Base-by-base conservation (phyloP, 495 filamentous ascomycete genomes). In the Aspergillus saccharolyticus region DNA sequence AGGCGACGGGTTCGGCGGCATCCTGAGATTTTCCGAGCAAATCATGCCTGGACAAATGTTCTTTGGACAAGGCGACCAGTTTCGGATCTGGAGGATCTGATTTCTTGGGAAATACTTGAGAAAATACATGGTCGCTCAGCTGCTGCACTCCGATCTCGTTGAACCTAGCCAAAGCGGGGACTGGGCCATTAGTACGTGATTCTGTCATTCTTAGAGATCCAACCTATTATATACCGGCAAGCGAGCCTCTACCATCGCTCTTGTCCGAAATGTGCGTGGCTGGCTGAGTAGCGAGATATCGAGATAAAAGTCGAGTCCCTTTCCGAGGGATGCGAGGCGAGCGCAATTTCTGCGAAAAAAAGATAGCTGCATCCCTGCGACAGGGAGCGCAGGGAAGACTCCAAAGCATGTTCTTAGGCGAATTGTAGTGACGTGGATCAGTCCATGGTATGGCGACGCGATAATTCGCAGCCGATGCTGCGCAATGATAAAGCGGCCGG, bases 91-190 rank as follows among this genome's bases (percentile, higher is more conserved):
- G 83, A 3, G 80, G 73, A 1, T 78, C 75, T 5, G 74, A 63
- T 55, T 81, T 76, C 42, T 75, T 72, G n/a, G 76, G 78, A 67
- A 98, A 98, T 44, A 98, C 76, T 70, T 97, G 95, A 4, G 83
- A 64, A 70, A 91, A 86, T 33, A 99, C 81, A 78, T 87, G 80
- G 54, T 79, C 78, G 76, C 89, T 94, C 44, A 99, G 68, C 63
- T 96, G 92, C 74, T 99, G 95, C 21, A 99, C 90, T 21, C 90
- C 89, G 61, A 99, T 89, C 55, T 94, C 88, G 67, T 97, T 97
- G 74, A 85, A 90, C 53, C 93, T 85, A 39, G 87, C 75, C 30
- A 75, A 63, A 33, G 84, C 79, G 22, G 78, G 75, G 44, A 86
- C 83, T 85, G 67, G 18, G 28, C 33, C 47, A 56, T 74, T 21